These are phyloP conservation scores for Paramecium octaurelia DNA, from an alignment of 73 alveolate genomes.

Conservation along the genomic window DNA sequence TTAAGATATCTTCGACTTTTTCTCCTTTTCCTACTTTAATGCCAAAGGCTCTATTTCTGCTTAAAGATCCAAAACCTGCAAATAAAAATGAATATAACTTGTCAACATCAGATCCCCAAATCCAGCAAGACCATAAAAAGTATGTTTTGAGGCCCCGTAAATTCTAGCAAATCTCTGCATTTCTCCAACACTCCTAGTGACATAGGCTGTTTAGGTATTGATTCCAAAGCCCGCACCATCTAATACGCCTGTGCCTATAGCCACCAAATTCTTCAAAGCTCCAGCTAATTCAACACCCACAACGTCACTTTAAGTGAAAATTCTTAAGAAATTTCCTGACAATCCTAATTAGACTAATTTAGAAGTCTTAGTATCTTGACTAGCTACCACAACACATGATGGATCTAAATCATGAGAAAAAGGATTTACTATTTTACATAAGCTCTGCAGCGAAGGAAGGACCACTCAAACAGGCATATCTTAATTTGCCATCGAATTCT, in stretches of 20 bases:
- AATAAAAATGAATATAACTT: not conserved
- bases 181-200: constrained; percentile 70
- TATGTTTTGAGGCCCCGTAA: constrained; percentile 67
- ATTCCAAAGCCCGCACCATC: constrained; percentile 75
- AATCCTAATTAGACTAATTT: constrained; percentile 58
- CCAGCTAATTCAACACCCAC: constrained; percentile 77
- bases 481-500: constrained; percentile 61
- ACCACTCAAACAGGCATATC: constrained; percentile 68
- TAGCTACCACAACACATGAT: constrained; percentile 62
- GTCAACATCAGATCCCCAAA: constrained; percentile 75
- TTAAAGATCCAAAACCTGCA: constrained; percentile 48
- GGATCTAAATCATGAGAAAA: not conserved
- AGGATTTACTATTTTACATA: constrained; percentile 25
- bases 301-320: constrained; percentile 67
- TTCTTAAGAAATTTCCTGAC: constrained; percentile 65
- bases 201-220: constrained; percentile 69
- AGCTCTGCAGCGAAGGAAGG: constrained; percentile 74
- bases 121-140: constrained; percentile 73
- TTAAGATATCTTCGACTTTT: constrained; percentile 44
- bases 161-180: constrained; percentile 59
- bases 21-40: constrained; percentile 56
- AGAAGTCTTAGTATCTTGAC: constrained; percentile 58
- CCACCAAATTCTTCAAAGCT: constrained; percentile 69
- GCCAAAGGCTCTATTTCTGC: constrained; percentile 63
- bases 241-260: constrained; percentile 71